Conservation (phyloP, 345 rosid genomes). For the Gossypium turneri region DNA sequence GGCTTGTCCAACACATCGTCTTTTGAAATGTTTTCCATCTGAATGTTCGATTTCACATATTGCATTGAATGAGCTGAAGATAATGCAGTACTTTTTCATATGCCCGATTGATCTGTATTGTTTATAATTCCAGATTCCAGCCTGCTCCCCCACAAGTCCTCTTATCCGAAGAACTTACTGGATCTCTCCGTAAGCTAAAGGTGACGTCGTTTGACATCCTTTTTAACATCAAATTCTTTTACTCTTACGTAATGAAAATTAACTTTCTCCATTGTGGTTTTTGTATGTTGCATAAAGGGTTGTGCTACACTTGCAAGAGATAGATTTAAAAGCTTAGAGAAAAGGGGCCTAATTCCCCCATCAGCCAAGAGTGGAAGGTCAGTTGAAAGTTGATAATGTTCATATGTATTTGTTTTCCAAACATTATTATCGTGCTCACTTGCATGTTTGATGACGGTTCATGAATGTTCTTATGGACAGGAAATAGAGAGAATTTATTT, state of each 20-base stretch:
- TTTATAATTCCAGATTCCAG: conserved; percentile 44
- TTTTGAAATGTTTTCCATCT: neutral
- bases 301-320: conserved; percentile 84
- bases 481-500: conserved; percentile 6
- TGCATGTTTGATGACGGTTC: neutral
- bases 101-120: neutral
- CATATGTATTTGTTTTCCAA: neutral
- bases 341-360: conserved; percentile 81
- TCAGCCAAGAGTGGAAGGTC: conserved; percentile 56
- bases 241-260: neutral
- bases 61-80: neutral
- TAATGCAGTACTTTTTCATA: neutral
- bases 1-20: too few relatives aligned
- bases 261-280: neutral
- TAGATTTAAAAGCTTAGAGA: conserved; percentile 85
- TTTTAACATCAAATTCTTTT: conserved; percentile 5
- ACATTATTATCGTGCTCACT: neutral
- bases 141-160: conserved; percentile 88
- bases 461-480: neutral
- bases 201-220: conserved; percentile 28
- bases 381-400: conserved; percentile 17
- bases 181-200: conserved; percentile 84
- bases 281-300: conserved; percentile 39
- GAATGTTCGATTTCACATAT: neutral
- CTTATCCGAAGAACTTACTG: conserved; percentile 86